Base-by-base conservation (phyloP, 306 rosid species). In the Fagus sylvatica region DNA sequence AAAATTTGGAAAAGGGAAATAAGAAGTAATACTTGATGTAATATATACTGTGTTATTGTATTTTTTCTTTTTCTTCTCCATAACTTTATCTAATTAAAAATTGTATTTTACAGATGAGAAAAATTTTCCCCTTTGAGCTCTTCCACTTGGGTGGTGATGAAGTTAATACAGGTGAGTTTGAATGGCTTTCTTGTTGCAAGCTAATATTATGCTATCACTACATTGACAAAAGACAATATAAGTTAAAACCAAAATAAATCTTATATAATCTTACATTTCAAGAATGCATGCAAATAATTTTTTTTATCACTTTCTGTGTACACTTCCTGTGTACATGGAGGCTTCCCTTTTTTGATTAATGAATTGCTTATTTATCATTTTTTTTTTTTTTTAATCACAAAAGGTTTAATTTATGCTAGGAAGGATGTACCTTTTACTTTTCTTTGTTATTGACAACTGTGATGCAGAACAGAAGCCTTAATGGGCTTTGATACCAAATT, bases 61-160 rank as follows among this genome's bases (percentile, higher is more conserved):
- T 16, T 0, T 15, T 66, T 79, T 66, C 4, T 54, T 11, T 81
- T 34, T 74, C 72, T 17, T 78, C 46, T 79, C 56, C 30, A 6
- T 19, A 2, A 30, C 39, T 69, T 39, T 34, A 15, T 28, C 16
- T 1, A 76, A 41, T 72, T 70, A 62, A 65, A 7, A n/a, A 69
- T 66, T 81, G 34, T 73, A 72, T 17, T 64, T 70, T 84, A 69
- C 91, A 95, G 99, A 93, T 95, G 91, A 91, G 99, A 86, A 90
- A 86, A 75, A 88, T 93, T 73, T 95, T 95, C 86, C 98, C 97
- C 61, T 95, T 95, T 40, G 98, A 93, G 89, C 91, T 95, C 57
- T 91, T 95, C 87, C 99, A 95, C 90, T 86, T 95, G 90, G 99
- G 99, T 43, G 99, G 99, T 68, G 99, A 95, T 86, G 99, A 95